Evolutionary conservation across 768 basidiomycete genomes (phyloP), one percentile per base, ranked within the genome.

Genomic region (Mycena venus): DNA sequence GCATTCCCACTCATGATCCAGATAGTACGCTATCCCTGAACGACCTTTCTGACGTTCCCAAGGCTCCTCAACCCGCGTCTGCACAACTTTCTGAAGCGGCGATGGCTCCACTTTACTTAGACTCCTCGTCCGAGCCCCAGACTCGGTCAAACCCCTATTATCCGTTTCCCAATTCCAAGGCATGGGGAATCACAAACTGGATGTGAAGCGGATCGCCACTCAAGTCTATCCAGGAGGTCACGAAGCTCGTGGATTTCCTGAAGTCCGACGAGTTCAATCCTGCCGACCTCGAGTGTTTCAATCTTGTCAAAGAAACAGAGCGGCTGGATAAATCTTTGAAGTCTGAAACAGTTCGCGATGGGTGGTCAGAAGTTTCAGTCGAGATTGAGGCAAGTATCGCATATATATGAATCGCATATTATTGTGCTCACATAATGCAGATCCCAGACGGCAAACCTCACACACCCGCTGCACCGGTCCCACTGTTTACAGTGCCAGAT

Each of bases 361-460:
- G 58, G 0, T 78, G 77, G 77, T 25, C 29, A 61, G 78, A 49
- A 27, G 44, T 55, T 3, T 32, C 23, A 25, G 72, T 69, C 53
- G 32, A 11, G 55, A 81, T 59, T 14, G 38, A 21, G 56, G 75
- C 55, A 7, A 40, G 17, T 38, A 7, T 38, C 36, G 14, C 7
- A 38, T 38, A n/a, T 38, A 38, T 38, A 7, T 38, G 7, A 38
- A 38, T 38, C 14, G 36, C 36, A 38, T 38, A 7, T 51, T 9
- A 51, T 51, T 51, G 49, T 51, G 23, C 49, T n/a, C 21, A 23
- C 23, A 51, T 9, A 23, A 23, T 23, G 6, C n/a, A 51, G 49
- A 23, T 51, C 6, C n/a, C 49, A 3, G 49, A 23, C n/a, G n/a
- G 49, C 49, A 51, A 51, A 51, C 3, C 5, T 12, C 49, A 51